Evolutionary conservation across 1,284 basidiomycete genomes (phyloP), one percentile per base, ranked within the genome.

Genomic region (Papiliotrema laurentii): DNA sequence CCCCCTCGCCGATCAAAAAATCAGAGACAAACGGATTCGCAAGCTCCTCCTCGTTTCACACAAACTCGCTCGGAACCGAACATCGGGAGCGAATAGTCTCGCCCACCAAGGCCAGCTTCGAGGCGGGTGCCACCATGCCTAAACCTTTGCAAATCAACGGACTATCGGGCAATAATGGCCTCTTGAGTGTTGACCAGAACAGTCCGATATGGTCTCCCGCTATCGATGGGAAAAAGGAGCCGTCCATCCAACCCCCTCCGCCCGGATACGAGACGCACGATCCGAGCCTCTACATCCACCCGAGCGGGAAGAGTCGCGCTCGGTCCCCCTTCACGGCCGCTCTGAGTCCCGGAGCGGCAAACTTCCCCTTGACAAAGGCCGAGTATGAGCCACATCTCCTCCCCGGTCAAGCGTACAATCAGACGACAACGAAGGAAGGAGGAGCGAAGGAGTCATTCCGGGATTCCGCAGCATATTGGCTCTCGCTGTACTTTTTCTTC

Each of bases 401-500:
- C 14, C 33, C 46, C 4, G 19, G 26, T 16, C 37, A 41, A 24
- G 39, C 19, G 21, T 47, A 47, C 39, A 47, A 42, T 31, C 46
- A 47, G 13, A 13, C 46, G 25, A 47, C 45, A 19, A 26, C 34
- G 14, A 38, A 30, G 11, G 37, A 34, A 3, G 19, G 3, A 6
- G n/a, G 10, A 16, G 43, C 45, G 9, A 54, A 49, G 38, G 51
- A 49, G 2, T 44, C 45, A 28, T 67, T 66, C 43, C 58, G 51
- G 34, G 66, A 69, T 42, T 66, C 64, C 16, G 58, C 62, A 25
- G 64, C 58, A n/a, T 74, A 63, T 50, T 91, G 88, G 87, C 79
- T 94, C 18, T 63, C 71, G 10, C 76, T 89, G 51, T 96, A 94
- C 76, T 93, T 97, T 63, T 73, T 77, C 53, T 86, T 93, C 79